Evolutionary conservation across 176 grass and related monocot genomes (phyloP).

Genomic region (Musa troglodytarum): DNA sequence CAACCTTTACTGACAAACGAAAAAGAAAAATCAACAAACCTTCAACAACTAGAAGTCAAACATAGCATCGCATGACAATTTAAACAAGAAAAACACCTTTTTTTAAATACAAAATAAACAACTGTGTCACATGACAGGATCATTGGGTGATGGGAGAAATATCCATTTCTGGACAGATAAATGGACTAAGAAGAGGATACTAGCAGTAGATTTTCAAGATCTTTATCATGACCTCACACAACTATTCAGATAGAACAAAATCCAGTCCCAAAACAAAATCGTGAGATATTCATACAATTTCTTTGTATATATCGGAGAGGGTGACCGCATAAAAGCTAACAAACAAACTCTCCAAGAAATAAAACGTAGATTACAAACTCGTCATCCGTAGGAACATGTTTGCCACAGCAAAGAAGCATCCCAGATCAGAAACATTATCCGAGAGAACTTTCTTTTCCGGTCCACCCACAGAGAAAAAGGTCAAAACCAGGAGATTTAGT

Average conservation of each 20-base stretch:
- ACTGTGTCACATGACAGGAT: no score
- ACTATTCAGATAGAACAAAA: neutral
- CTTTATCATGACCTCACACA: neutral
- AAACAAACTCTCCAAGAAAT: neutral
- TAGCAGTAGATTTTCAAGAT: no score
- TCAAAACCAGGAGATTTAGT: neutral
- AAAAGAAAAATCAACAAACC: neutral
- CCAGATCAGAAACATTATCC: neutral
- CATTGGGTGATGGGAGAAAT: no score
- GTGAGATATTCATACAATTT: neutral
- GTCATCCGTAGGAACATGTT: neutral
- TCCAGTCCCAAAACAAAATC: neutral
- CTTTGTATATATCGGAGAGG: neutral
- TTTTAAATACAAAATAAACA: no score
- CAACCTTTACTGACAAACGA: conserved; percentile 3
- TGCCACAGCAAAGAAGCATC: neutral
- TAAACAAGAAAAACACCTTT: neutral
- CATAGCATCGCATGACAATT: neutral
- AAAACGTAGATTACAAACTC: neutral
- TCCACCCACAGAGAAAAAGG: neutral
- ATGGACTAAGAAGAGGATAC: no score
- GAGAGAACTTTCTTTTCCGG: neutral
- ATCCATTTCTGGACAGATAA: no score
- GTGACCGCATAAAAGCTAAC: neutral
- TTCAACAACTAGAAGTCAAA: neutral